A percentile compares a stretch with the other conserved stretches of the same genome.
These are phyloP conservation scores for Aristolochia californica DNA, from an alignment of 164 flowering plant species.

Conservation along the genomic window DNA sequence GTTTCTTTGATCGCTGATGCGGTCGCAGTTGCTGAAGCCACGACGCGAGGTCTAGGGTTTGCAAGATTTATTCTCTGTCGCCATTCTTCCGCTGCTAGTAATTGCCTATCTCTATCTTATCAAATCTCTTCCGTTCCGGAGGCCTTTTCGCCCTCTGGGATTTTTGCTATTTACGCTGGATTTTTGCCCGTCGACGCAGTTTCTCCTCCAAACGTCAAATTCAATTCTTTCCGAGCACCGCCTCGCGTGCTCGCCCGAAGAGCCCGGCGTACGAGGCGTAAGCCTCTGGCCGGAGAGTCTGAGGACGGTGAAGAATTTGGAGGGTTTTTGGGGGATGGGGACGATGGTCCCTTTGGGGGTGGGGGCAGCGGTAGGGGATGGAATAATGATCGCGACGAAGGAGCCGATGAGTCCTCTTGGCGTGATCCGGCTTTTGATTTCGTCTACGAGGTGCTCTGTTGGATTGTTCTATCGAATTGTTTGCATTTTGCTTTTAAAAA, in stretches of 20 bases:
- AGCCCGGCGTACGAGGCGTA: constrained; percentile 30
- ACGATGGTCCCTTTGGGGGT: constrained; percentile 31
- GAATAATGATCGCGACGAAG: constrained; percentile 41
- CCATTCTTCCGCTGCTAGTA: constrained; percentile 2
- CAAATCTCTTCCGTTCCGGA: not conserved
- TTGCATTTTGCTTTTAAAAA: constrained; percentile 74
- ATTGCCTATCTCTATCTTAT: too few relatives aligned
- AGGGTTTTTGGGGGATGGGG: constrained; percentile 21
- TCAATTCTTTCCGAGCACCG: constrained; percentile 13
- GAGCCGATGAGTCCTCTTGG: constrained; percentile 30
- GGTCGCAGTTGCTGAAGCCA: constrained; percentile 1
- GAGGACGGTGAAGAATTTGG: constrained; percentile 27
- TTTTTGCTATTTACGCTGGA: constrained; percentile 27
- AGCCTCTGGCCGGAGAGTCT: constrained; percentile 19
- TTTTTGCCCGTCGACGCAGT: constrained; percentile 30
- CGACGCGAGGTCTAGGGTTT: constrained; percentile 3
- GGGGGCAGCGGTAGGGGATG: constrained; percentile 44
- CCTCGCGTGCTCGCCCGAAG: constrained; percentile 27
- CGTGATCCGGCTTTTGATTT: constrained; percentile 59
- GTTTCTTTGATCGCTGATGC: not conserved
- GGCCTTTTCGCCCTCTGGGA: constrained; percentile 8
- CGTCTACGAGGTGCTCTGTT: constrained; percentile 64
- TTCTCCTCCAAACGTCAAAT: constrained; percentile 40
- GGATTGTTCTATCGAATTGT: constrained; percentile 79
- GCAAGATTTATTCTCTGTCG: constrained; percentile 3